Conservation (phyloP, 345 rosid genomes). For the Boechera divaricarpa region DNA sequence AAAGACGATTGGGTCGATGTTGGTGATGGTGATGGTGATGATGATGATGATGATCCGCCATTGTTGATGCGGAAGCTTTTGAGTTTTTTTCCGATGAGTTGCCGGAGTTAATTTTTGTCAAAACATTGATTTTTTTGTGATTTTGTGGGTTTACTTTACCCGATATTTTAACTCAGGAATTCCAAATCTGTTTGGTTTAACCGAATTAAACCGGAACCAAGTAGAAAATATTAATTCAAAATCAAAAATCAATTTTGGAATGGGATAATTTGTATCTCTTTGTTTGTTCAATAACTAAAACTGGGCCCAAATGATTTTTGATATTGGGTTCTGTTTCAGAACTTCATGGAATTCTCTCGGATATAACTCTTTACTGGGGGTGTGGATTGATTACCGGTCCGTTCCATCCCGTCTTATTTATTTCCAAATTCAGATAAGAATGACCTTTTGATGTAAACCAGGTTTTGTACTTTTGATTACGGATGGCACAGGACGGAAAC, state of each 20-base stretch:
- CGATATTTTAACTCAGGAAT: not conserved
- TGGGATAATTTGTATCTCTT: not conserved
- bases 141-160: slow-evolving; percentile 9
- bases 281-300: too few species aligned
- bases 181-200: slow-evolving; percentile 2
- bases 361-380: too few species aligned
- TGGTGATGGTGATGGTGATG: slow-evolving; percentile 60
- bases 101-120: slow-evolving; percentile 8
- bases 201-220: not conserved
- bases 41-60: slow-evolving; percentile 65
- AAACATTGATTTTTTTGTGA: not conserved
- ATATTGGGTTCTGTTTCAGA: not conserved
- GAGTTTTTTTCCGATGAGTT: slow-evolving; percentile 29
- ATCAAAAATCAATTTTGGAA: not conserved
- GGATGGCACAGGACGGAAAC: too few species aligned
- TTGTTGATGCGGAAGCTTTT: slow-evolving; percentile 36
- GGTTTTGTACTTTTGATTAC: too few species aligned
- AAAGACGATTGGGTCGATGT: slow-evolving; percentile 75
- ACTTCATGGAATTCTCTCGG: too few species aligned
- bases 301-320: not conserved
- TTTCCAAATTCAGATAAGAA: too few species aligned
- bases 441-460: too few species aligned
- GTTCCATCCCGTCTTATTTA: too few species aligned
- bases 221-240: not conserved
- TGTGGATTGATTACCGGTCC: too few species aligned